These are phyloP conservation scores for Fabrea salina DNA, from an alignment of 169 alveolate genomes.

Conservation along the genomic window DNA sequence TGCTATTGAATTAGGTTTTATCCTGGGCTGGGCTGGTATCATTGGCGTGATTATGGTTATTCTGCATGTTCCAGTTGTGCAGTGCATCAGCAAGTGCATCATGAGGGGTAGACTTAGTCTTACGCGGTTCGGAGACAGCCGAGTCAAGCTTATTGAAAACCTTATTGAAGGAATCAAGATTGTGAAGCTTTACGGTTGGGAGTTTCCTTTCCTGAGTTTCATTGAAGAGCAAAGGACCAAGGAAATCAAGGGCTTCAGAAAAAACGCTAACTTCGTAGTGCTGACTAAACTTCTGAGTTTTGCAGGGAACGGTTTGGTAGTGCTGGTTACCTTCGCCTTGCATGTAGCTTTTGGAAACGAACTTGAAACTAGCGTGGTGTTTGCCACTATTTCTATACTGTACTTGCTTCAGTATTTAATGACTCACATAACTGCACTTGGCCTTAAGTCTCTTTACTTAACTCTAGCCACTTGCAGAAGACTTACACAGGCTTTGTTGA, in stretches of 20 bases:
- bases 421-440: no score
- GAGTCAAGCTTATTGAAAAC: conserved; percentile 8
- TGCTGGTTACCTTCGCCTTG: conserved; percentile 8
- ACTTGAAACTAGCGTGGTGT: neutral
- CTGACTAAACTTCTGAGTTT: neutral
- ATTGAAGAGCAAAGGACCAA: neutral
- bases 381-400: neutral
- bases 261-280: neutral
- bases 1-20: neutral
- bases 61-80: neutral
- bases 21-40: conserved; percentile 6
- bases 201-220: neutral
- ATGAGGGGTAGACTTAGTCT: neutral
- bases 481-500: no score
- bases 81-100: neutral
- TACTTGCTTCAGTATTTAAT: no score
- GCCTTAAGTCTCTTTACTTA: no score
- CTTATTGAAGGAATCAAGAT: conserved; percentile 30
- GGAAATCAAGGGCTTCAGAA: neutral
- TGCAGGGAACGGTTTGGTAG: neutral
- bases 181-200: conserved; percentile 28
- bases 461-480: no score
- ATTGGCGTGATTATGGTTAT: neutral
- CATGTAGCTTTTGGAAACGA: neutral
- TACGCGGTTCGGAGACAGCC: neutral